Conservation (phyloP, 495 filamentous ascomycete species). For the Halenospora varia region DNA sequence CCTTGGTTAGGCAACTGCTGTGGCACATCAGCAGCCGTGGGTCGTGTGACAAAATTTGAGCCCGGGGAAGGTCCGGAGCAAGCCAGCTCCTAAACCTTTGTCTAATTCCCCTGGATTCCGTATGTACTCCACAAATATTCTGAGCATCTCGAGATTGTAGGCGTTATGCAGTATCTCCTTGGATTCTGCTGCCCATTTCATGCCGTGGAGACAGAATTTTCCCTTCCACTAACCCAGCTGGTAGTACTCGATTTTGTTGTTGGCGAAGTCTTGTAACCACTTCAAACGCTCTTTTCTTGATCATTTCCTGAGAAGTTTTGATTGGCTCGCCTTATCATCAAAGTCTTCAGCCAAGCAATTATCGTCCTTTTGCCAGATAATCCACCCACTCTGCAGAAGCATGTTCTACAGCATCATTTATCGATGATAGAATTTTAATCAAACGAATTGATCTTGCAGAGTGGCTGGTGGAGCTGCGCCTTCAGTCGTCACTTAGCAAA, state of each 20-base stretch:
- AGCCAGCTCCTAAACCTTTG: neutral
- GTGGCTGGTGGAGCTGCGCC: constrained; percentile 16
- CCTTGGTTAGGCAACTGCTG: neutral
- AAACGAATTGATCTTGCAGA: constrained; percentile 3
- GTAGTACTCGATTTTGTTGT: constrained; percentile 2
- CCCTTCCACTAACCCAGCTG: too few species aligned
- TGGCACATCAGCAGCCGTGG: neutral
- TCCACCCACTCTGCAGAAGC: constrained; percentile 2
- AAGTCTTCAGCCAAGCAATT: constrained; percentile 14
- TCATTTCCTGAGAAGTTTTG: neutral
- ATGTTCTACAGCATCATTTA: constrained; percentile 18
- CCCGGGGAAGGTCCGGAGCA: neutral
- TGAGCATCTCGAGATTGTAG: neutral
- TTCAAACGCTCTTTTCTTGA: constrained; percentile 7
- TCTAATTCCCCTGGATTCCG: neutral
- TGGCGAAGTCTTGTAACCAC: neutral
- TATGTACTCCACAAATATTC: neutral
- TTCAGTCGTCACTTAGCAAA: constrained; percentile 14
- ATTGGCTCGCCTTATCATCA: neutral
- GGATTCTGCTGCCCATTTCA: too few species aligned
- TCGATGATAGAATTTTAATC: constrained; percentile 7
- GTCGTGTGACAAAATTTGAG: neutral
- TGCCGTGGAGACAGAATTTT: too few species aligned
- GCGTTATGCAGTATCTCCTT: too few species aligned
- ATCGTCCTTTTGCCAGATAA: constrained; percentile 9